Evolutionary conservation across 108 stramenopile species (phyloP).

Genomic region (Skeletonema tropicum): DNA sequence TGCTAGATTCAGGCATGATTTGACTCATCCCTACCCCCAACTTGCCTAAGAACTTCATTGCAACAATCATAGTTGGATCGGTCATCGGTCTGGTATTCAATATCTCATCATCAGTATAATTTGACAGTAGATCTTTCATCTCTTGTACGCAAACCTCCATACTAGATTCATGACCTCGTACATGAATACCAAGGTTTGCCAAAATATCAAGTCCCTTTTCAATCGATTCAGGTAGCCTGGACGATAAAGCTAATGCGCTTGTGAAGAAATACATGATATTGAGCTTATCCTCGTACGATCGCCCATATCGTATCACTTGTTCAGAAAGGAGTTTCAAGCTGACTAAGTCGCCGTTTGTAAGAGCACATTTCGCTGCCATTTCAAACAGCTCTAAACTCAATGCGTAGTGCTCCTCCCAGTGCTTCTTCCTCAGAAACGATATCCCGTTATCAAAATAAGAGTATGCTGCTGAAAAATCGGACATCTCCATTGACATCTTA

Average conservation of each 20-base stretch:
- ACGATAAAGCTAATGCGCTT: no score
- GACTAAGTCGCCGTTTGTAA: background rate
- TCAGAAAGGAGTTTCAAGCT: constrained; percentile 3
- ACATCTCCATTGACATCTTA: no score
- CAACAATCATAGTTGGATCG: constrained; percentile 16
- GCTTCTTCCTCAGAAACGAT: no score
- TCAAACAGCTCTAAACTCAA: constrained; percentile 6
- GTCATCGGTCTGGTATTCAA: constrained; percentile 13
- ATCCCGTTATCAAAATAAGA: no score
- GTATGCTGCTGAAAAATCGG: no score
- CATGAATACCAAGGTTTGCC: constrained; percentile 2
- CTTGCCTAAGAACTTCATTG: constrained; percentile 17
- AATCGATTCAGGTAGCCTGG: background rate
- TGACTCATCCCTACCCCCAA: background rate
- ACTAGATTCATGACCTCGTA: background rate
- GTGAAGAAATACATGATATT: no score
- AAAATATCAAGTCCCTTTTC: background rate
- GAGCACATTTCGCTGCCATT: constrained; percentile 4
- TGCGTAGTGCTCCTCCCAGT: no score
- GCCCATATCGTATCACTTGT: background rate
- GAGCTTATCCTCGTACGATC: background rate
- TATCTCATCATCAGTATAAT: background rate
- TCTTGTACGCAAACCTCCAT: background rate
- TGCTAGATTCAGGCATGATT: background rate
- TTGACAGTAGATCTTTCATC: background rate